phyloP scores from a whole-genome alignment of 305 asterid species.

The Euphrasia arctica region DNA sequence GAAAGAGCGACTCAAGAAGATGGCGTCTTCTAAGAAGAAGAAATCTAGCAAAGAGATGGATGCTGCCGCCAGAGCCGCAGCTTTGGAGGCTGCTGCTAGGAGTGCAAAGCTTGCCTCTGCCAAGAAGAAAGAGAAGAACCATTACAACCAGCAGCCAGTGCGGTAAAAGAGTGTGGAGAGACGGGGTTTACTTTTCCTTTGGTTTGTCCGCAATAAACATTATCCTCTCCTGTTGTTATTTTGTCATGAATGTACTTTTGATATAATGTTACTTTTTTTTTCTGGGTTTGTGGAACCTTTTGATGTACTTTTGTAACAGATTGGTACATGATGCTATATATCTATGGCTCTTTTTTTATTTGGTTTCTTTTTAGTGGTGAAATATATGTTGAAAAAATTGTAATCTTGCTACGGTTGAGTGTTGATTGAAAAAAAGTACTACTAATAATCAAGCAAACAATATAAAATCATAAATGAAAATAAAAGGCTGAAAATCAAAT shows the following conservation, averaged over 20 bases:
- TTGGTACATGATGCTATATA: neutral
- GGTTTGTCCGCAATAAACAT: neutral
- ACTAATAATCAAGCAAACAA: too few species aligned
- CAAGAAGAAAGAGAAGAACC: constrained; percentile 91
- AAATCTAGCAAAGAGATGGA: constrained; percentile 77
- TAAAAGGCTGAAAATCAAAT: too few species aligned
- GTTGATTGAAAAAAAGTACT: too few species aligned
- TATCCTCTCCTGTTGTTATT: constrained; percentile 13
- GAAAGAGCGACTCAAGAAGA: constrained; percentile 72
- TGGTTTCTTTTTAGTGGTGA: too few species aligned
- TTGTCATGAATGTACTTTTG: constrained; percentile 29
- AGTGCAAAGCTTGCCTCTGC: constrained; percentile 82
- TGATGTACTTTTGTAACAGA: neutral
- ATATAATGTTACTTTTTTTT: neutral
- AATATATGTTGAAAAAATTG: too few species aligned
- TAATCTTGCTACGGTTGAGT: too few species aligned
- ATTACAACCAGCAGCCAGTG: constrained; percentile 85
- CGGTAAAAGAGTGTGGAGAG: constrained; percentile 34
- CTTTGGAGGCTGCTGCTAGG: constrained; percentile 92
- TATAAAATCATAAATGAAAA: too few species aligned
- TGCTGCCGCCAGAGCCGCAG: constrained; percentile 78
- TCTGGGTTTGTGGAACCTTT: constrained; percentile 4
- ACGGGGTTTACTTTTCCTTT: neutral
- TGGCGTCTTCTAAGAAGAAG: constrained; percentile 76
- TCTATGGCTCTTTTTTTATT: neutral